Evolutionary conservation across 345 rosid species (phyloP), one percentile per base, ranked within the genome.

Genomic region (Syzygium aqueum): DNA sequence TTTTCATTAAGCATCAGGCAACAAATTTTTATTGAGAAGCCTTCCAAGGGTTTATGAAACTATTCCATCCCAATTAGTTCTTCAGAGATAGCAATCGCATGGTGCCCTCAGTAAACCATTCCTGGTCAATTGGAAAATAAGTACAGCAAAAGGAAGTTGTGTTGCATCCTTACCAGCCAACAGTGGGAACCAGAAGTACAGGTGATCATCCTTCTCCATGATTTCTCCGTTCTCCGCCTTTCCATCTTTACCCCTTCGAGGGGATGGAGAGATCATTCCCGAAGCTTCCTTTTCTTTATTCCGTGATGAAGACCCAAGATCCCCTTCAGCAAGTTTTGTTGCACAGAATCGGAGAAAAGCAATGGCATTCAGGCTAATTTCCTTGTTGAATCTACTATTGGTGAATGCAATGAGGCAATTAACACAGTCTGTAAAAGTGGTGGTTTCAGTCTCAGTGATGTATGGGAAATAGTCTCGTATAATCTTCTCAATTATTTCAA

Each of bases 381-480:
- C 99, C 89, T 95, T 96, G 91, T 95, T 95, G 93, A 95, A 96
- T 91, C 97, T 92, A 91, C 97, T 96, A 86, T 97, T 97, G 87
- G 99, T 97, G 92, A 96, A 97, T 88, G 99, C 99, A 88, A 96
- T 95, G 50, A 96, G 90, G 93, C 99, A 97, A 90, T 96, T 97
- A 63, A 97, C 99, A 92, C 99, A 97, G 91, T 97, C 99, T 37
- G 99, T 97, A 90, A 97, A 97, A 84, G 99, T 97, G 84, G 99
- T 97, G 84, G 99, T 95, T 93, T 97, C 99, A 80, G 99, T 97
- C 90, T 97, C 99, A 11, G 99, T 97, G 85, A 97, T 97, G 90
- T 95, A 95, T 49, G 99, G 99, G 89, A 96, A 98, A 91, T 97
- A 97, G 83, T 96, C 99, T 89, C 98, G 93, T 84, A 97, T 95